phyloP scores from a whole-genome alignment of 2,329 filamentous ascomycete species.

The Lecanicillium sp. region DNA sequence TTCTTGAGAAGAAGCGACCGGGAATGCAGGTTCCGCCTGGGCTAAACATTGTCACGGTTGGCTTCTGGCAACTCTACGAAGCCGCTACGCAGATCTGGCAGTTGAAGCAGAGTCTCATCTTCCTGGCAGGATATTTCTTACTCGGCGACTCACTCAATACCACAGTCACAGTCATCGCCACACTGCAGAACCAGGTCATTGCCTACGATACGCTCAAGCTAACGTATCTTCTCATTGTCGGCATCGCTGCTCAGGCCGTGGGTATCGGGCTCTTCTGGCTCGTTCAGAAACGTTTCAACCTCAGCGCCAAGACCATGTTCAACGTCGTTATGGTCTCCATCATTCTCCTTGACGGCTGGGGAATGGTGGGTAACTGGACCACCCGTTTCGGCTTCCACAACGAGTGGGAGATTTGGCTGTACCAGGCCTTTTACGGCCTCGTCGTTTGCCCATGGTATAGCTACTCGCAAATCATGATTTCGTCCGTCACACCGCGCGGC shows the following conservation, averaged over 20 bases:
- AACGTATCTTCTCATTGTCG: slow-evolving; percentile 61
- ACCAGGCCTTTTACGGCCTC: slow-evolving; percentile 54
- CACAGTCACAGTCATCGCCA: slow-evolving; percentile 61
- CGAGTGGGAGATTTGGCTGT: slow-evolving; percentile 40
- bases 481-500: slow-evolving; percentile 60
- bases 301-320: slow-evolving; percentile 64
- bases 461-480: slow-evolving; percentile 66
- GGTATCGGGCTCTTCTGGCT: slow-evolving; percentile 59
- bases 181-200: slow-evolving; percentile 59
- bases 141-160: slow-evolving; percentile 66
- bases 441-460: slow-evolving; percentile 66
- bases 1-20: slow-evolving; percentile 57
- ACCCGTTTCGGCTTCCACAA: slow-evolving; percentile 38
- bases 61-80: slow-evolving; percentile 55
- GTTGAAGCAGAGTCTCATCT: slow-evolving; percentile 59
- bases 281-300: slow-evolving; percentile 51
- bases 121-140: slow-evolving; percentile 61
- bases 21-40: slow-evolving; percentile 39
- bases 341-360: slow-evolving; percentile 49
- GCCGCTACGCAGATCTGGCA: slow-evolving; percentile 56
- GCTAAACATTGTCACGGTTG: slow-evolving; percentile 48
- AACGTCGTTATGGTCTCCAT: slow-evolving; percentile 57
- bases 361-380: slow-evolving; percentile 43
- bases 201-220: slow-evolving; percentile 58
- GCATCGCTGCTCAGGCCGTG: slow-evolving; percentile 55